Evolutionary conservation across 352 stramenopile species (phyloP).

Genomic region (Peronospora tabacina): DNA sequence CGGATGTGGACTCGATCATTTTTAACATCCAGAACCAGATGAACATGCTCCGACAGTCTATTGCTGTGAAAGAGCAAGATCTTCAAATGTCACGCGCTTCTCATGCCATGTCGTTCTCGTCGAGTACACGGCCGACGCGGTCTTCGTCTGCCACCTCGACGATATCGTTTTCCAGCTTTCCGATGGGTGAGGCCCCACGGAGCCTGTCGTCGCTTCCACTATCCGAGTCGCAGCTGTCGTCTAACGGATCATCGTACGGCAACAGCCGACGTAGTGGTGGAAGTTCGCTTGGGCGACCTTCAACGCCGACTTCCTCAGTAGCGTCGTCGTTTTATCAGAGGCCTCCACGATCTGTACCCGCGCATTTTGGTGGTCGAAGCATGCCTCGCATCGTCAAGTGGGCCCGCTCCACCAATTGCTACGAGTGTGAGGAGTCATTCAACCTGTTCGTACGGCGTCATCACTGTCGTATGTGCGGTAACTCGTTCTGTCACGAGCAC

Average conservation of each 20-base stretch:
- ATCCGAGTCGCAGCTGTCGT: slow-evolving; percentile 39
- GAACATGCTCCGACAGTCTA: slow-evolving; percentile 65
- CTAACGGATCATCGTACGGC: slow-evolving; percentile 25
- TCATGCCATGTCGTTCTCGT: slow-evolving; percentile 53
- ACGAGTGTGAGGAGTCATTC: slow-evolving; percentile 79
- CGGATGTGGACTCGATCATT: slow-evolving; percentile 64
- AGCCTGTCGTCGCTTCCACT: slow-evolving; percentile 35
- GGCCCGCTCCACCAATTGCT: slow-evolving; percentile 72
- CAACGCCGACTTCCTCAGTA: slow-evolving; percentile 27
- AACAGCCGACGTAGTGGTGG: slow-evolving; percentile 16
- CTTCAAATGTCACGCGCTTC: slow-evolving; percentile 43
- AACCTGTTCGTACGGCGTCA: slow-evolving; percentile 79
- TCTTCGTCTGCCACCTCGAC: slow-evolving; percentile 61
- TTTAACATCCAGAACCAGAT: slow-evolving; percentile 79
- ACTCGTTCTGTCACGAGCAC: slow-evolving; percentile 84
- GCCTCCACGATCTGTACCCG: slow-evolving; percentile 19
- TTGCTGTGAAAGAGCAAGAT: slow-evolving; percentile 53
- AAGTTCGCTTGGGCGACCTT: slow-evolving; percentile 27
- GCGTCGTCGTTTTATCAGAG: slow-evolving; percentile 32
- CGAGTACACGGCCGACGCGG: slow-evolving; percentile 50
- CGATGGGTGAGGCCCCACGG: slow-evolving; percentile 25
- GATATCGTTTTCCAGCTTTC: slow-evolving; percentile 37
- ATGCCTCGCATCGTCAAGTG: slow-evolving; percentile 72
- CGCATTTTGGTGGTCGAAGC: slow-evolving; percentile 26
- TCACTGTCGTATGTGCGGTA: slow-evolving; percentile 83